Conservation (phyloP, 2,329 filamentous ascomycete species). For the Ustilaginoidea virens region DNA sequence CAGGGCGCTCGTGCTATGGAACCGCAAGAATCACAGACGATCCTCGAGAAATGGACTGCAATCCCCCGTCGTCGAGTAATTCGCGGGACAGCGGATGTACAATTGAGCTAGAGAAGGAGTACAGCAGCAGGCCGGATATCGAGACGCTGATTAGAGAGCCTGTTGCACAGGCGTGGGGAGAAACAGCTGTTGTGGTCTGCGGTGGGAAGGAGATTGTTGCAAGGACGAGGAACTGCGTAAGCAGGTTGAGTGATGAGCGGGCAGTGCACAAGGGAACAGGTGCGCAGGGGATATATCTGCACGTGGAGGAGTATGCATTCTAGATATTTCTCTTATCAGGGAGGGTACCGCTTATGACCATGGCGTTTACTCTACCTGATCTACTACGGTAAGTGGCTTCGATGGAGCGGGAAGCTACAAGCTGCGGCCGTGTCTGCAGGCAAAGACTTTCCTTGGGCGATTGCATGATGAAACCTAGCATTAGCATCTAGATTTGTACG, state of each 20-base stretch:
- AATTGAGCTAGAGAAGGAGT: slow-evolving; percentile 24
- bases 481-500: too few species aligned
- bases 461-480: too few species aligned
- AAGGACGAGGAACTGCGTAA: slow-evolving; percentile 37
- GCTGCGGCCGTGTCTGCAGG: too few species aligned
- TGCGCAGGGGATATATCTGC: slow-evolving; percentile 44
- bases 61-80: neutral
- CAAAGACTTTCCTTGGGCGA: too few species aligned
- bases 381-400: too few species aligned
- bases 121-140: slow-evolving; percentile 33
- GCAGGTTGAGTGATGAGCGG: slow-evolving; percentile 40
- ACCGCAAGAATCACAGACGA: neutral
- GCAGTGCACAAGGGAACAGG: slow-evolving; percentile 50
- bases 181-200: slow-evolving; percentile 46
- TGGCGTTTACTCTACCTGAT: too few species aligned
- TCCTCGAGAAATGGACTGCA: too few species aligned
- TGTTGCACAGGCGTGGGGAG: slow-evolving; percentile 42
- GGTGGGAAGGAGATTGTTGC: slow-evolving; percentile 40
- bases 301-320: slow-evolving; percentile 45
- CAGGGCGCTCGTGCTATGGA: neutral
- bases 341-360: too few species aligned
- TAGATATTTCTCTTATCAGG: too few species aligned
- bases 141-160: slow-evolving; percentile 33
- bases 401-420: too few species aligned
- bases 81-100: slow-evolving; percentile 1